Evolutionary conservation across 768 basidiomycete genomes (phyloP).

Genomic region (Rhodocollybia butyracea): DNA sequence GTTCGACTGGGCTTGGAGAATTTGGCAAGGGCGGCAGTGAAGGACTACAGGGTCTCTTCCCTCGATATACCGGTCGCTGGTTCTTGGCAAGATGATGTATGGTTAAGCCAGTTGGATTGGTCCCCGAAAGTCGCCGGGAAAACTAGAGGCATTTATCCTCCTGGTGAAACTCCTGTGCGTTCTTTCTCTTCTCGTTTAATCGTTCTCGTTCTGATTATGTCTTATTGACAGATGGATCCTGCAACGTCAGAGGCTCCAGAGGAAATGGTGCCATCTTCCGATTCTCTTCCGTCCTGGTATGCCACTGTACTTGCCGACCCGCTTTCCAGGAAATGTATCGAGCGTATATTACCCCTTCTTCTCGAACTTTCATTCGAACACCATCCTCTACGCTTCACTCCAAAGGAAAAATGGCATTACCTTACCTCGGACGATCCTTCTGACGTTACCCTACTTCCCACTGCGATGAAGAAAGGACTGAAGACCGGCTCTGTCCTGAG

Average conservation of each 20-base stretch:
- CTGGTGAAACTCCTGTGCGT: slow-evolving; percentile 19
- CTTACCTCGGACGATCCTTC: slow-evolving; percentile 26
- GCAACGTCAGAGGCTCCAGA: neutral
- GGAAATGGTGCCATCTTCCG: neutral
- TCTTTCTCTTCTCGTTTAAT: neutral
- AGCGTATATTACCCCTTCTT: slow-evolving; percentile 64
- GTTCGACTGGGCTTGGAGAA: slow-evolving; percentile 61
- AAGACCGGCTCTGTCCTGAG: slow-evolving; percentile 46
- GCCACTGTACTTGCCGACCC: slow-evolving; percentile 42
- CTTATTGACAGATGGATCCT: neutral
- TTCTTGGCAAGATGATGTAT: slow-evolving; percentile 70
- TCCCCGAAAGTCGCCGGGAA: slow-evolving; percentile 77
- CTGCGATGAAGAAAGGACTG: slow-evolving; percentile 28
- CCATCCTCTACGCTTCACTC: slow-evolving; percentile 52
- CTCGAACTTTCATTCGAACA: slow-evolving; percentile 61
- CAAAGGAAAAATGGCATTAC: slow-evolving; percentile 69
- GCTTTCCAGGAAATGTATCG: slow-evolving; percentile 35
- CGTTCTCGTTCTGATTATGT: neutral
- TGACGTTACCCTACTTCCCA: slow-evolving; percentile 36
- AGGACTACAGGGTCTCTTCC: slow-evolving; percentile 23
- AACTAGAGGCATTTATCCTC: slow-evolving; percentile 54
- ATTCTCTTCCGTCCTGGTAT: slow-evolving; percentile 54
- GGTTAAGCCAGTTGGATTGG: slow-evolving; percentile 94
- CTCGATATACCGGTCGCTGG: slow-evolving; percentile 26
- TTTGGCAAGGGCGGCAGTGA: slow-evolving; percentile 61